A percentile compares a stretch with the other conserved stretches of the same genome.
Conservation (phyloP, 2,329 filamentous ascomycete genomes). For the Fusarium ramigenum region DNA sequence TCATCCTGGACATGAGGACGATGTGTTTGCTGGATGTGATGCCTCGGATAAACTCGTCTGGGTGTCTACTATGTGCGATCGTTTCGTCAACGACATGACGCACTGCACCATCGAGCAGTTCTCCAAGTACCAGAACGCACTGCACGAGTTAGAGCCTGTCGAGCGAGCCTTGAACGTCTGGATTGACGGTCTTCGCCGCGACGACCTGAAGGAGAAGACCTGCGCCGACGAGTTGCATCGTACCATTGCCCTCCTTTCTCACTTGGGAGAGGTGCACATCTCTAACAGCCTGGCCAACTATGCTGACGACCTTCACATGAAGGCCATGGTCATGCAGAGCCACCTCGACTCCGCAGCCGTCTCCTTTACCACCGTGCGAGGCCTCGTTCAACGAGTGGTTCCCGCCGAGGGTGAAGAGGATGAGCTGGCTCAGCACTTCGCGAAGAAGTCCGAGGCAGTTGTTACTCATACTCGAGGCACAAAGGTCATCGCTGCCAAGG, state of each 20-base stretch:
- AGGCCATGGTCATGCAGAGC: conserved; percentile 78
- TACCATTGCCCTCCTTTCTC: conserved; percentile 86
- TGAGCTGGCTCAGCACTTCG: conserved; percentile 72
- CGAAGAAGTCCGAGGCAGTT: conserved; percentile 75
- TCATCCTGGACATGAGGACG: conserved; percentile 76
- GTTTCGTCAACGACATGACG: conserved; percentile 83
- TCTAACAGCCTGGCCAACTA: conserved; percentile 74
- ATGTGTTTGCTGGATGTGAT: conserved; percentile 81
- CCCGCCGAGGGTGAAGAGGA: conserved; percentile 63
- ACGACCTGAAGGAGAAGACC: conserved; percentile 86
- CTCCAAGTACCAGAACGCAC: conserved; percentile 77
- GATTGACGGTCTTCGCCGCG: conserved; percentile 84
- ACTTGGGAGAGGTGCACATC: conserved; percentile 84
- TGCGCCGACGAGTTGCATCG: conserved; percentile 84
- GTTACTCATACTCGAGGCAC: conserved; percentile 80
- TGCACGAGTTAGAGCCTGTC: conserved; percentile 90
- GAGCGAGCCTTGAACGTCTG: conserved; percentile 89
- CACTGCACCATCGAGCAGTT: conserved; percentile 84
- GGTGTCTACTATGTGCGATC: conserved; percentile 83
- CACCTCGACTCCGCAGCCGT: conserved; percentile 82
- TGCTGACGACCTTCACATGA: conserved; percentile 83
- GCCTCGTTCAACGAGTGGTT: conserved; percentile 74
- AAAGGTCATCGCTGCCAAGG: conserved; percentile 85
- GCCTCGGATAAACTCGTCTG: conserved; percentile 86
- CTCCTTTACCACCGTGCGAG: conserved; percentile 69